These are phyloP conservation scores for Gossypium davidsonii DNA, from an alignment of 441 rosid species.

Conservation along the genomic window DNA sequence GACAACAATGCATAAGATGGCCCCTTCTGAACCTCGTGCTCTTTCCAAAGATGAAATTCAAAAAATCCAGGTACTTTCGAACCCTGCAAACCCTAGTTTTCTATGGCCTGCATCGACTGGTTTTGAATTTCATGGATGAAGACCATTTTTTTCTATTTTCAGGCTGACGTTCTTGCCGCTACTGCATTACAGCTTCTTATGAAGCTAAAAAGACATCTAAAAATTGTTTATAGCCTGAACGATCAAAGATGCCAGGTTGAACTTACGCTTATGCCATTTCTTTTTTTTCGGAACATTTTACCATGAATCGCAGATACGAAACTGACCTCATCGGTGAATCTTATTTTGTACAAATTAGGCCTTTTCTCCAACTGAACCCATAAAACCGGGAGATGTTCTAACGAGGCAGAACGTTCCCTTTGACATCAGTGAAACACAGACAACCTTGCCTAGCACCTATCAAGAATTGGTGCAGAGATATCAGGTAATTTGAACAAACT, in stretches of 20 bases:
- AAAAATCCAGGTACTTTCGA: conserved; percentile 66
- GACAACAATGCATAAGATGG: conserved; percentile 30
- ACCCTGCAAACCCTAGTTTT: neutral
- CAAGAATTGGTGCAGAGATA: conserved; percentile 69
- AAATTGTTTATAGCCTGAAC: conserved; percentile 72
- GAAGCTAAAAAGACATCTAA: conserved; percentile 86
- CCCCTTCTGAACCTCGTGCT: conserved; percentile 32
- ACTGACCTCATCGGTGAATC: neutral
- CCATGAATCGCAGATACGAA: neutral
- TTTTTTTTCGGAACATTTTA: neutral
- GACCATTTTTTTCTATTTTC: conserved; percentile 18
- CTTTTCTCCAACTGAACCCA: conserved; percentile 73
- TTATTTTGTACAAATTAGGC: conserved; percentile 38
- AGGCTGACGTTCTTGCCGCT: conserved; percentile 77
- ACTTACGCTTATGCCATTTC: neutral
- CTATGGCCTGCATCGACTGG: neutral
- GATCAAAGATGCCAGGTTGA: conserved; percentile 97
- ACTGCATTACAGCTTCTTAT: conserved; percentile 85
- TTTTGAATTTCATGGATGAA: neutral
- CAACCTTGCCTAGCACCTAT: conserved; percentile 50
- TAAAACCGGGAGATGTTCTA: conserved; percentile 70
- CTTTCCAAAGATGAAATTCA: conserved; percentile 60
- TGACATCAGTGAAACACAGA: conserved; percentile 50
- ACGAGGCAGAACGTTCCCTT: conserved; percentile 69
- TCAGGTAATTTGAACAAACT: conserved; percentile 44